Base-by-base conservation (phyloP, 495 filamentous ascomycete species). In the Aspergillus campestris region DNA sequence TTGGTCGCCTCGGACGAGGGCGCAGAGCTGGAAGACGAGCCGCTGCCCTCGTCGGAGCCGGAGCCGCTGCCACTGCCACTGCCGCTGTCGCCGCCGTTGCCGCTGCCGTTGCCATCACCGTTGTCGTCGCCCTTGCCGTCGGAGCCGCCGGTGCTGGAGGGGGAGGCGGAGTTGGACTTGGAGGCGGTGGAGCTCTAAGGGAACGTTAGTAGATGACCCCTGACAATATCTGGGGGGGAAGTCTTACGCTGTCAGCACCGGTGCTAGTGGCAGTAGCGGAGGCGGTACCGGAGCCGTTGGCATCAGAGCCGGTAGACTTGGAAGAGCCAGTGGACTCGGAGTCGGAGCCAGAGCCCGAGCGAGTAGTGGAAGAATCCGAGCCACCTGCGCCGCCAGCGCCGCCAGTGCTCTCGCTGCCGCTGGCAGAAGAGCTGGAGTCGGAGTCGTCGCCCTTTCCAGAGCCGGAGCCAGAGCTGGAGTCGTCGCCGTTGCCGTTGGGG, bases 1-100 rank as follows among this genome's bases (percentile, higher is more conserved):
- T 53, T 50, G 31, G 55, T 56, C 41, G 53, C 41, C 11, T 30
- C 46, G 6, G 56, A 52, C 35, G 61, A 40, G 45, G 57, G 48
- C 47, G 51, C 48, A 34, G 58, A 52, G 51, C 52, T 48, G 1
- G 53, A 51, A 32, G 31, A 38, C 36, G 39, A 24, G 35, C 37
- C 46, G 14, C 44, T 39, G 29, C 27, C 48, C 24, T 41, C 47
- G 27, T 28, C 35, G 18, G 42, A 35, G 8, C 32, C 35, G 18
- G 42, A 35, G 8, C 18, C 44, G 38, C 24, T 51, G 47, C 42
- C 43, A n/a, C 51, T 42, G 38, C 18, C 40, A 28, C 40, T 38
- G 44, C 34, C 45, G 15, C 15, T 42, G 44, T 37, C 36, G 34
- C 52, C 52, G 51, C 35, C 47, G 10, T 40, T 41, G 46, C 24